phyloP scores from a whole-genome alignment of 2,329 filamentous ascomycete genomes.

The Piedraia hortae region DNA sequence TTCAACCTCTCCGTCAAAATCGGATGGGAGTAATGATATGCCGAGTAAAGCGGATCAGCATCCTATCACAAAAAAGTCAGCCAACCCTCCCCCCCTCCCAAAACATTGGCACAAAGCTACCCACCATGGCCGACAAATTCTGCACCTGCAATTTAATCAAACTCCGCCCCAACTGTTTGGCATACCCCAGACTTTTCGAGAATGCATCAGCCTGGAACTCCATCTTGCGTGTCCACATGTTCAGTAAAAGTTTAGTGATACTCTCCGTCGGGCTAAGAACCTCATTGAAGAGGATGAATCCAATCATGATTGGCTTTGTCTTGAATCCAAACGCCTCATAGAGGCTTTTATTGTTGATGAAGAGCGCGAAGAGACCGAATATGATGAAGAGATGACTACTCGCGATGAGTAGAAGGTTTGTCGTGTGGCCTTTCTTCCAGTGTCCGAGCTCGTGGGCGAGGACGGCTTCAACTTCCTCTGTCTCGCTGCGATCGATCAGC shows the following conservation, averaged over 20 bases:
- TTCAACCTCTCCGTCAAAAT: constrained; percentile 81
- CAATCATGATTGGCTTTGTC: constrained; percentile 56
- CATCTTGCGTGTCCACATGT: constrained; percentile 76
- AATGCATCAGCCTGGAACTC: constrained; percentile 91
- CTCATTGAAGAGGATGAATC: constrained; percentile 92
- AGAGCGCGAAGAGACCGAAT: constrained; percentile 86
- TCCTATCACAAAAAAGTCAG: constrained; percentile 19
- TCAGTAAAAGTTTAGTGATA: constrained; percentile 86
- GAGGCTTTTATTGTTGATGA: constrained; percentile 80
- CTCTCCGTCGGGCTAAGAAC: constrained; percentile 84
- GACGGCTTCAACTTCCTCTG: constrained; percentile 80
- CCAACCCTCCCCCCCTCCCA: background rate
- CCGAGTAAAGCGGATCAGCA: constrained; percentile 92
- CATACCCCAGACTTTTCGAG: constrained; percentile 60
- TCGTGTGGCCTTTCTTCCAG: constrained; percentile 90
- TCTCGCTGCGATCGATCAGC: constrained; percentile 77
- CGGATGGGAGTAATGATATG: constrained; percentile 95
- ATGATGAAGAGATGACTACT: constrained; percentile 89
- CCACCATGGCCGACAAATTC: constrained; percentile 73
- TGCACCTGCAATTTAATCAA: constrained; percentile 95
- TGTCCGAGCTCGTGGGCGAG: constrained; percentile 89
- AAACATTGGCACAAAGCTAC: background rate
- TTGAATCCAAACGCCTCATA: constrained; percentile 85
- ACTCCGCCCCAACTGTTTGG: constrained; percentile 53
- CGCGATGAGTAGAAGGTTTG: constrained; percentile 54